Conservation (phyloP, 2,329 filamentous ascomycete species). For the Ophiosphaerella korrae region DNA sequence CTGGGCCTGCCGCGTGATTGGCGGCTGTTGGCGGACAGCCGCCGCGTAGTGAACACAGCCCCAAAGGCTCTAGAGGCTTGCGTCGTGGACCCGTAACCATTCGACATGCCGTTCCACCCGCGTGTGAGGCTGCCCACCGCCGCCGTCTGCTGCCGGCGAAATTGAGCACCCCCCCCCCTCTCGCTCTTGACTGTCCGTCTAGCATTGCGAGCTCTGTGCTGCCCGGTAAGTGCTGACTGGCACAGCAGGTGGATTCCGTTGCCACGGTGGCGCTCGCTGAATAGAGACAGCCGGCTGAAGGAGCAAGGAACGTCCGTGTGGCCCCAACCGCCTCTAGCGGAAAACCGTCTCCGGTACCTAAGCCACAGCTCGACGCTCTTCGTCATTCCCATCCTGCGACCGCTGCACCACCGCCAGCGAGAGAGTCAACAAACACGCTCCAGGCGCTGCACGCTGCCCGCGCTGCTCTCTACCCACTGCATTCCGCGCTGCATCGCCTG, state of each 20-base stretch:
- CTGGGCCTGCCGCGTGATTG: not conserved
- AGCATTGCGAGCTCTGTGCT: too few species aligned
- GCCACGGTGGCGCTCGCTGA: constrained; percentile 1
- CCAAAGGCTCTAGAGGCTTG: constrained; percentile 5
- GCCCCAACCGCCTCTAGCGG: not conserved
- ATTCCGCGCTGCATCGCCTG: not conserved
- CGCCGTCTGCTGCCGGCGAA: not conserved
- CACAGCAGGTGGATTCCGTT: not conserved
- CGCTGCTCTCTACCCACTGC: not conserved
- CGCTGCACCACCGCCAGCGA: constrained; percentile 18
- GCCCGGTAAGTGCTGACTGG: too few species aligned
- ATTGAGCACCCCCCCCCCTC: not conserved
- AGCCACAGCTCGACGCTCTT: constrained; percentile 15
- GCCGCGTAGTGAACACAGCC: constrained; percentile 5
- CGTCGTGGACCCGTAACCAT: constrained; percentile 9
- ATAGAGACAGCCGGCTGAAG: not conserved
- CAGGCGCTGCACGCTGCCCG: constrained; percentile 1
- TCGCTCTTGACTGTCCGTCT: not conserved
- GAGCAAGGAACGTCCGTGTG: not conserved
- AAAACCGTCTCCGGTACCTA: constrained; percentile 3
- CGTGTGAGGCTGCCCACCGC: constrained; percentile 7
- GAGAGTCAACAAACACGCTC: not conserved
- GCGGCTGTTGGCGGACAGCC: constrained; percentile 1
- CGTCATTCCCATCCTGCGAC: constrained; percentile 14
- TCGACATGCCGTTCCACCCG: constrained; percentile 10